A percentile compares a stretch with the other conserved stretches of the same genome.
phyloP scores from a whole-genome alignment of 2,329 filamentous ascomycete genomes.

The Alternaria gaisen region DNA sequence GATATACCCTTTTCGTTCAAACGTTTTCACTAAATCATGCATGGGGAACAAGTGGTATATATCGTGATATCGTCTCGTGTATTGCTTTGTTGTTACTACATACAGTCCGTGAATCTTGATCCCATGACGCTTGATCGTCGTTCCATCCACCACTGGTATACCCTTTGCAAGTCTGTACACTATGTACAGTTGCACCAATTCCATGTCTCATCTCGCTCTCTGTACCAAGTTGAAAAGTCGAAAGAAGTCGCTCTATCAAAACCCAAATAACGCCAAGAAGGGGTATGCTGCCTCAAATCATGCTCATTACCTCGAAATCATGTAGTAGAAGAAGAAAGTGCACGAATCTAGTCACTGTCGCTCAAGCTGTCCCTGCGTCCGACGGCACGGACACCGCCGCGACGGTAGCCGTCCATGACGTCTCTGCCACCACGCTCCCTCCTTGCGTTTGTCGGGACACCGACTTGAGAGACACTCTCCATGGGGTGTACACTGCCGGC shows the following conservation, averaged over 20 bases:
- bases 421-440: constrained; percentile 45
- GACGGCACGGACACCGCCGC: constrained; percentile 51
- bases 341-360: constrained; percentile 56
- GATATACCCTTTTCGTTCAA: constrained; percentile 20
- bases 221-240: neutral
- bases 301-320: neutral
- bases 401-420: constrained; percentile 55
- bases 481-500: constrained; percentile 46
- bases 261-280: constrained; percentile 2
- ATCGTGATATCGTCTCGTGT: neutral
- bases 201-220: neutral
- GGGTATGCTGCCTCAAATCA: constrained; percentile 1
- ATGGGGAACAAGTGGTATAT: neutral
- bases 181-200: neutral
- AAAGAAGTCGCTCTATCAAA: constrained; percentile 3
- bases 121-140: neutral
- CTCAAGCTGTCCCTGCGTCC: constrained; percentile 62
- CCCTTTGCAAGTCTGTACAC: neutral
- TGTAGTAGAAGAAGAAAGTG: neutral
- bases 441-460: constrained; percentile 40
- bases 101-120: neutral
- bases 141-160: constrained; percentile 1
- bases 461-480: constrained; percentile 54
- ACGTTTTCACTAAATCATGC: neutral
- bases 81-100: neutral